Evolutionary conservation across 768 basidiomycete species (phyloP).

Genomic region (Lactifluus pinguis): DNA sequence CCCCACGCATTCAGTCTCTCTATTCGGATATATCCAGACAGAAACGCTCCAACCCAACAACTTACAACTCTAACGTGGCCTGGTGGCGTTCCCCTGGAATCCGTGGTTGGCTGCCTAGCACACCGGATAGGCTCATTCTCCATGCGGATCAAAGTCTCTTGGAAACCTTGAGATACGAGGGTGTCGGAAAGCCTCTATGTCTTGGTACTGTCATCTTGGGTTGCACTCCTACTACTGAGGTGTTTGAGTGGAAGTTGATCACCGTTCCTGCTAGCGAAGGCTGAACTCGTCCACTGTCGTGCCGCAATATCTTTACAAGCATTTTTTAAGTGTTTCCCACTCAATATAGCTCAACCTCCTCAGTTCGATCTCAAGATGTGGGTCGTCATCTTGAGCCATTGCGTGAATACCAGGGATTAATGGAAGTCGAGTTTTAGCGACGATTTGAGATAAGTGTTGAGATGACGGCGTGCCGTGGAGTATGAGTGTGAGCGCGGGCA

Average conservation of each 20-base stretch:
- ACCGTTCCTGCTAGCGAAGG: constrained; percentile 49
- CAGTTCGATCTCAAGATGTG: constrained; percentile 26
- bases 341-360: constrained; percentile 70
- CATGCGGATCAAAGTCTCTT: constrained; percentile 43
- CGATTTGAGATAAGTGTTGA: no score
- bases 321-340: constrained; percentile 46
- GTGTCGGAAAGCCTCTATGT: constrained; percentile 67
- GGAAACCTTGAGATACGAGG: constrained; percentile 54
- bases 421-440: no score
- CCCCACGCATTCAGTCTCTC: constrained; percentile 58
- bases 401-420: no score
- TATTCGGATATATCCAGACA: constrained; percentile 86
- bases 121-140: constrained; percentile 48
- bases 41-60: constrained; percentile 74
- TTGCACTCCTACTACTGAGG: constrained; percentile 17
- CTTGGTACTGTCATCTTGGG: constrained; percentile 68
- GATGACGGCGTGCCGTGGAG: no score
- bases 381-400: no score
- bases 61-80: constrained; percentile 69
- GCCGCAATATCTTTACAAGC: constrained; percentile 38
- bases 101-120: constrained; percentile 44
- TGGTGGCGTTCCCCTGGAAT: constrained; percentile 78
- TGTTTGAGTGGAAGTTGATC: constrained; percentile 2
- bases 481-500: no score
- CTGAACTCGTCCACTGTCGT: constrained; percentile 45